These are phyloP conservation scores for Schoenoplectus triqueter DNA, from an alignment of 202 grass and related monocot species.

Conservation along the genomic window DNA sequence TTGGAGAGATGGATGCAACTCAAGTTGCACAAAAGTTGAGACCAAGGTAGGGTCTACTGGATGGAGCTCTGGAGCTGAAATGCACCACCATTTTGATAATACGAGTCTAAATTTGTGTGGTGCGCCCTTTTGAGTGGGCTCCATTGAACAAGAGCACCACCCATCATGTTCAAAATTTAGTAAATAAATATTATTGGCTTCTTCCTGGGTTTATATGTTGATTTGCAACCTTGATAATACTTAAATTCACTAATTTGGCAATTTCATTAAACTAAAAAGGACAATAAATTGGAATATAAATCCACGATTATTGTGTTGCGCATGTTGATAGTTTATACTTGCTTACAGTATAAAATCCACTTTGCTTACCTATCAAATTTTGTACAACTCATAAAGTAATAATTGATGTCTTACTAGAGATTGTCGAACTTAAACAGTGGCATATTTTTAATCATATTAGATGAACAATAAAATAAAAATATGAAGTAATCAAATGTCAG, in stretches of 20 bases:
- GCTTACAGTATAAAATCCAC: not conserved
- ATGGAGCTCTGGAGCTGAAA: not conserved
- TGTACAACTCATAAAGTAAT: not conserved
- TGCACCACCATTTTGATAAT: constrained; percentile 18
- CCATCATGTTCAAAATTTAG: not conserved
- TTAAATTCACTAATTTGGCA: not conserved
- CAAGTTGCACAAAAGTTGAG: constrained; percentile 29
- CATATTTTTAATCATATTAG: not conserved
- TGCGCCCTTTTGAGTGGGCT: not conserved
- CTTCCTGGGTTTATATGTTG: not conserved
- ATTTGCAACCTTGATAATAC: not conserved
- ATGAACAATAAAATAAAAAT: not conserved
- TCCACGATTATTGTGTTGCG: not conserved
- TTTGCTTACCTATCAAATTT: not conserved
- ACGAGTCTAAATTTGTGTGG: constrained; percentile 18
- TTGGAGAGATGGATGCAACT: constrained; percentile 23
- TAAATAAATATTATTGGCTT: not conserved
- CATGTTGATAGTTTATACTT: not conserved
- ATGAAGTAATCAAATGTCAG: no score
- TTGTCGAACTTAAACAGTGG: not conserved
- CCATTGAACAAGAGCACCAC: constrained; percentile 20
- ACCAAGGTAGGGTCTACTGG: not conserved
- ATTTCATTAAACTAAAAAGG: not conserved
- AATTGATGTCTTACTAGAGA: not conserved
- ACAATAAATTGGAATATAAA: not conserved